Evolutionary conservation across 2,329 filamentous ascomycete genomes (phyloP), one percentile per base, ranked within the genome.

Genomic region (Colletotrichum salicis): DNA sequence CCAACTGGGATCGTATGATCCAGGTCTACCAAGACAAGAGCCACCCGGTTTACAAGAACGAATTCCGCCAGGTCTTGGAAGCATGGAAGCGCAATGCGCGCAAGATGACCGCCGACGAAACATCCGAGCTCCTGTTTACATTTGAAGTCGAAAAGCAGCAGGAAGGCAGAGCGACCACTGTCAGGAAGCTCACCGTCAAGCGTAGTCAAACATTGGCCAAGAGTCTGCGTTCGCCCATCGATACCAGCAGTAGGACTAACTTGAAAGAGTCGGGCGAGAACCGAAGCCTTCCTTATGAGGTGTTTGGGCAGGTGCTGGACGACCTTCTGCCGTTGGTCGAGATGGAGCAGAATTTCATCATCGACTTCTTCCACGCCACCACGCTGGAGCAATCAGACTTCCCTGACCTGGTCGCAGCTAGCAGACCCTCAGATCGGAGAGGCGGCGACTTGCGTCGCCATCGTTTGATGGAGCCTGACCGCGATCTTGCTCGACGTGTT

Each of bases 331-430:
- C 93, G 6, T 87, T 97, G 67, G 91, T 98, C 70, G 92, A 94
- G 76, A 95, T 96, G 80, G 96, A 99, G 82, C 96, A 99, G 80
- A 98, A 98, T 79, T 99, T 98, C 79, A 87, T 98, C 60, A 91
- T 97, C n/a, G 94, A 97, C 76, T 96, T 98, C 81, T 98, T 98
- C 87, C 96, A 98, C 77, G 90, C 96, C 31, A 94, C 93, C n/a
- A 97, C 94, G 2, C 86, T 96, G 33, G 92, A 95, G 77, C 92
- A 91, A 45, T 83, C 89, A 19, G 95, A 98, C 78, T 98, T 98
- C 78, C 88, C 93, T 1, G 96, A 98, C 75, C 88, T 92, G 3
- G 92, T 98, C 22, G 86, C 88, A 24, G 87, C 89, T 2, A 86
- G 86, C 2, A 84, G 88, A 29, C 94, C 95, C 7, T 88, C 91